Conservation (phyloP, 768 basidiomycete genomes). For the Xerocomellus chrysenteron region DNA sequence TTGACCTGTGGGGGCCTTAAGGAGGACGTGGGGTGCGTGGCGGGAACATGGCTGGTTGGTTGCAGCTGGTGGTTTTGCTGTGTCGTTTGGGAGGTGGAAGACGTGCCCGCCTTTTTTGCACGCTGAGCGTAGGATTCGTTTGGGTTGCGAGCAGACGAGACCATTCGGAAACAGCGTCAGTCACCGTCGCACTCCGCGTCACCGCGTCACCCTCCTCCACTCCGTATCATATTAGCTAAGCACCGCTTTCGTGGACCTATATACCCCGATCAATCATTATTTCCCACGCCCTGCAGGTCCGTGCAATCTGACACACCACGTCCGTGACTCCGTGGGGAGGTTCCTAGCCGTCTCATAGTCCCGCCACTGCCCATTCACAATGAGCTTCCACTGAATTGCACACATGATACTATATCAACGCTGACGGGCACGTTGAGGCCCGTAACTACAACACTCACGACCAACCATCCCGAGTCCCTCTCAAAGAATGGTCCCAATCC, state of each 20-base stretch:
- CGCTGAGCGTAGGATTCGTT: constrained; percentile 59
- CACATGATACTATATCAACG: background rate
- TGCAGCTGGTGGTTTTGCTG: constrained; percentile 3
- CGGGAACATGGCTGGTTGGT: background rate
- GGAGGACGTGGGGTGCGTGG: constrained; percentile 2
- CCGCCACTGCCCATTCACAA: too few species aligned
- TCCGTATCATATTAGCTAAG: constrained; percentile 17
- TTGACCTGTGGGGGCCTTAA: constrained; percentile 32
- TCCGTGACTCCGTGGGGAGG: background rate
- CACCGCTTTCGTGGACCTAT: constrained; percentile 10
- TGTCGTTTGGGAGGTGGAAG: background rate
- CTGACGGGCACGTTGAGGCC: constrained; percentile 39
- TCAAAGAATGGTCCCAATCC: constrained; percentile 10
- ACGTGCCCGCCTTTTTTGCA: constrained; percentile 43
- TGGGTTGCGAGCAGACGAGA: constrained; percentile 36
- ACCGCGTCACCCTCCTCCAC: constrained; percentile 17
- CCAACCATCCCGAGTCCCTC: constrained; percentile 4
- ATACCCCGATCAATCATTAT: constrained; percentile 6
- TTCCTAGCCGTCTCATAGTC: background rate
- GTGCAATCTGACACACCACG: too few species aligned
- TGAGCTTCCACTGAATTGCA: background rate
- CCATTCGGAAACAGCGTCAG: constrained; percentile 29
- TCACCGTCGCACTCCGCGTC: constrained; percentile 24
- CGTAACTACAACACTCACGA: constrained; percentile 15
- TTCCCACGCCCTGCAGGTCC: constrained; percentile 5